Evolutionary conservation across 2,329 filamentous ascomycete species (phyloP), one percentile per base, ranked within the genome.

Genomic region (Arthrobotrys pseudoclavata): DNA sequence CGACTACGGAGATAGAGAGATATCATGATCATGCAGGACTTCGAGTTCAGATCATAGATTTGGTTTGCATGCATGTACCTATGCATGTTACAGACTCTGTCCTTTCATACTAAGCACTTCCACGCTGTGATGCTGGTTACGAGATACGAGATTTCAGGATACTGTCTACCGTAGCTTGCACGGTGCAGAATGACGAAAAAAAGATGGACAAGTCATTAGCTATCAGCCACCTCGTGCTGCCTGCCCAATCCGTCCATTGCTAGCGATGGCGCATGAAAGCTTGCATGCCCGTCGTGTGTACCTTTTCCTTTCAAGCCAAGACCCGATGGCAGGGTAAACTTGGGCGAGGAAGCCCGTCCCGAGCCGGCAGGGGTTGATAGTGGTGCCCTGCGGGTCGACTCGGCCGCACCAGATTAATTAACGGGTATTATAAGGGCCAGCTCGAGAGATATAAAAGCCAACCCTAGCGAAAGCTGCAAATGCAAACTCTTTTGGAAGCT

Each of bases 241-340:
- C 71, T 76, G 57, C 71, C 71, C 20, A 34, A 69, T 76, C 63
- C 29, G 71, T 69, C 22, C 15, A n/a, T 47, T 37, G 40, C 34
- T 68, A 45, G 70, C 52, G 70, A 61, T 47, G 53, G 61, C 48
- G 66, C 66, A 61, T 55, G 50, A 34, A 57, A 31, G 24, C 45
- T 29, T 48, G 34, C 60, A 31, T 45, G 29, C 24, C 40, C 20
- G 45, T 50, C 29, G 47, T 50, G 22, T 66, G 42, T 52, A 37
- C 61, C 45, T 66, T 52, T 37, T 45, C 61, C 6, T 52, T 66
- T 66, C 61, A 40, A 52, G 61, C 61, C 61, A 52, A 47, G 60
- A 63, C 45, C 60, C 22, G 62, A 50, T 53, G 45, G 42, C 47
- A 53, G 62, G 40, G 57, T 62, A 20, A 47, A 47, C 13, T 47